phyloP scores from a whole-genome alignment of 768 basidiomycete species.

The Postia placenta region DNA sequence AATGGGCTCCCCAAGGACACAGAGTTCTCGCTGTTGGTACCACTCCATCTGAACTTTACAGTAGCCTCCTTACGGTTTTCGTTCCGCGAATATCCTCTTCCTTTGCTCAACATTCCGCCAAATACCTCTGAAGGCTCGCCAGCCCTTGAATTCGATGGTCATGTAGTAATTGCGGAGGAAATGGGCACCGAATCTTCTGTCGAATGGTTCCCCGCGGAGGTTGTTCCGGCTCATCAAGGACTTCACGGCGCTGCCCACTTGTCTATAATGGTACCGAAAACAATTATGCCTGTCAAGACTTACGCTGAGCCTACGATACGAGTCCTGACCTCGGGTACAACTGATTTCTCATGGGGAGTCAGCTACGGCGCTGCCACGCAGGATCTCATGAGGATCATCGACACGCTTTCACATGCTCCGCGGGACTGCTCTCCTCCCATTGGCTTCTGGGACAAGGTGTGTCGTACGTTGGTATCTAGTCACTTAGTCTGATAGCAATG shows the following conservation, averaged over 20 bases:
- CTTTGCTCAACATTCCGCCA: constrained; percentile 68
- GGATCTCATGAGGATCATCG: constrained; percentile 79
- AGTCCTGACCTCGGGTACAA: constrained; percentile 56
- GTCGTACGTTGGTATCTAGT: constrained; percentile 10
- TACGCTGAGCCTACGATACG: constrained; percentile 73
- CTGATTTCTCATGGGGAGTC: constrained; percentile 83
- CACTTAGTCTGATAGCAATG: not conserved
- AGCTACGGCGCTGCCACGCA: constrained; percentile 84
- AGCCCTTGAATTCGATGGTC: constrained; percentile 62
- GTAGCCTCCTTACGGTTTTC: constrained; percentile 54
- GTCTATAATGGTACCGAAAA: constrained; percentile 70
- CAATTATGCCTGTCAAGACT: constrained; percentile 92
- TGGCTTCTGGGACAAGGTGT: constrained; percentile 95
- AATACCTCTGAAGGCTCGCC: constrained; percentile 30
- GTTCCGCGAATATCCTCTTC: constrained; percentile 86
- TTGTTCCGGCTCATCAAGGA: constrained; percentile 54
- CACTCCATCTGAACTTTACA: constrained; percentile 70
- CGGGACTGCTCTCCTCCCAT: constrained; percentile 76
- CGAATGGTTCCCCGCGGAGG: constrained; percentile 63
- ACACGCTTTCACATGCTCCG: constrained; percentile 71
- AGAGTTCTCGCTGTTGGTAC: constrained; percentile 73
- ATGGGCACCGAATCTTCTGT: constrained; percentile 63
- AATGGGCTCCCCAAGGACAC: constrained; percentile 62
- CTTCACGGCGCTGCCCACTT: constrained; percentile 47
- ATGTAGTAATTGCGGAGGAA: constrained; percentile 86